Percentiles rank a stretch among this genome's conserved stretches.
These are phyloP conservation scores for Terfezia boudieri DNA, from an alignment of 495 filamentous ascomycete genomes.

Conservation along the genomic window DNA sequence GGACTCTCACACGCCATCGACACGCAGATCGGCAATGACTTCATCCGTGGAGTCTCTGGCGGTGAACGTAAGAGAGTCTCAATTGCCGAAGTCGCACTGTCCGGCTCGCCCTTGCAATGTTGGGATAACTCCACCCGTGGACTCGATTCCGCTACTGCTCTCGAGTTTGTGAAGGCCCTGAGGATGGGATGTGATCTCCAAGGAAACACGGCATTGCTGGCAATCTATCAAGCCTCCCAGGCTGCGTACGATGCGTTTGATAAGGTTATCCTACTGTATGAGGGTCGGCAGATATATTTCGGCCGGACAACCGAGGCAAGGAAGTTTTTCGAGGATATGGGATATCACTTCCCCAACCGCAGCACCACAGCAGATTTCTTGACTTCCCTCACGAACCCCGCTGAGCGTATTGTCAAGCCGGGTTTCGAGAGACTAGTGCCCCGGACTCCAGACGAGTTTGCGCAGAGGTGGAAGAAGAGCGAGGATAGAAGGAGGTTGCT, in stretches of 20 bases:
- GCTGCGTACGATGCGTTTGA: constrained; percentile 49
- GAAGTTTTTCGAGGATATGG: constrained; percentile 46
- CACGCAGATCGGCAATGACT: constrained; percentile 68
- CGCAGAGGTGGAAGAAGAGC: constrained; percentile 34
- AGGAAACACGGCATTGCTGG: constrained; percentile 59
- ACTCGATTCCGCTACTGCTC: constrained; percentile 30
- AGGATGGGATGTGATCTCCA: constrained; percentile 54
- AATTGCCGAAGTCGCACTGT: constrained; percentile 30
- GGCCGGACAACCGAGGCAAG: constrained; percentile 40
- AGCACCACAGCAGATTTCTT: constrained; percentile 58
- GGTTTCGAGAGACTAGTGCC: constrained; percentile 41
- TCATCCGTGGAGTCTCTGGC: constrained; percentile 50
- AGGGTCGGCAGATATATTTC: constrained; percentile 43
- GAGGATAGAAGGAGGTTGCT: constrained; percentile 41
- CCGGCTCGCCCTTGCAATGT: constrained; percentile 27
- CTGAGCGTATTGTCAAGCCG: constrained; percentile 39
- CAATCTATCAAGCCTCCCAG: constrained; percentile 50
- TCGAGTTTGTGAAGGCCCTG: constrained; percentile 28
- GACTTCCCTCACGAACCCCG: constrained; percentile 50
- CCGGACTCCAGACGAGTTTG: constrained; percentile 35
- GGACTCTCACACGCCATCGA: constrained; percentile 61
- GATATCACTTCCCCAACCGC: constrained; percentile 42
- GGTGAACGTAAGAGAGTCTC: constrained; percentile 36
- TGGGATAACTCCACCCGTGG: constrained; percentile 36
- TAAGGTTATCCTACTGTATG: constrained; percentile 44